Evolutionary conservation across 2,329 filamentous ascomycete species (phyloP).

Genomic region (Pseudofabraea citricarpa): DNA sequence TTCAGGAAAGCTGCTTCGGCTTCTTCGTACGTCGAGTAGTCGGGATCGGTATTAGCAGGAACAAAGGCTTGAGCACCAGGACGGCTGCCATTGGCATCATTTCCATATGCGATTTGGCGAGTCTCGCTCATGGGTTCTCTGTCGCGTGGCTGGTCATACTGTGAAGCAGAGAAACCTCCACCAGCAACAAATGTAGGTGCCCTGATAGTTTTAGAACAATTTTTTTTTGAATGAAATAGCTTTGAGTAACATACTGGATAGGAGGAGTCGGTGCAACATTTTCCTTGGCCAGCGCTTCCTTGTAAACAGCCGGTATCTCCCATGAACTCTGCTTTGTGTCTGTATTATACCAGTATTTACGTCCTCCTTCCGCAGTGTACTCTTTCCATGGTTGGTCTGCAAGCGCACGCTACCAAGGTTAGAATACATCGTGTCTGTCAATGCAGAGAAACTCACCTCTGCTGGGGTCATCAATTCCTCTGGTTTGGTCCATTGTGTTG

Average conservation of each 20-base stretch:
- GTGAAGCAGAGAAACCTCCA: slow-evolving; percentile 29
- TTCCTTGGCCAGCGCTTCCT: slow-evolving; percentile 63
- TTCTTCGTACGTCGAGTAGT: slow-evolving; percentile 77
- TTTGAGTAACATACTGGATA: slow-evolving; percentile 36
- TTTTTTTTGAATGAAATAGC: background rate
- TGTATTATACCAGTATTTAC: slow-evolving; percentile 93
- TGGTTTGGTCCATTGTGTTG: slow-evolving; percentile 92
- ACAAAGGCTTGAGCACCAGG: slow-evolving; percentile 50
- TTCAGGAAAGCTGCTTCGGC: slow-evolving; percentile 92
- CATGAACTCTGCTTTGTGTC: slow-evolving; percentile 90
- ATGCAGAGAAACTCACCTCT: slow-evolving; percentile 53
- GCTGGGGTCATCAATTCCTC: slow-evolving; percentile 78
- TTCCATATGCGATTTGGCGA: slow-evolving; percentile 53
- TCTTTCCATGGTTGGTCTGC: slow-evolving; percentile 88
- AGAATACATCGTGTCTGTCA: slow-evolving; percentile 12
- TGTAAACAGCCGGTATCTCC: slow-evolving; percentile 86
- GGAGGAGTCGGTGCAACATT: slow-evolving; percentile 34
- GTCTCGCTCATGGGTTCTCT: slow-evolving; percentile 44
- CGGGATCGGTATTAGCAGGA: slow-evolving; percentile 64
- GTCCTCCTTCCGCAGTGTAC: slow-evolving; percentile 79
- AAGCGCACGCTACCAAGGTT: slow-evolving; percentile 60
- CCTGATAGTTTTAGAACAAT: slow-evolving; percentile 12
- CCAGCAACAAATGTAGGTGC: slow-evolving; percentile 37
- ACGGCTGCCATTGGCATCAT: slow-evolving; percentile 41
- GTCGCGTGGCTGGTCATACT: slow-evolving; percentile 29